Evolutionary conservation across 352 stramenopile species (phyloP), one percentile per base, ranked within the genome.

Genomic region (Thraustochytrium striatum): DNA sequence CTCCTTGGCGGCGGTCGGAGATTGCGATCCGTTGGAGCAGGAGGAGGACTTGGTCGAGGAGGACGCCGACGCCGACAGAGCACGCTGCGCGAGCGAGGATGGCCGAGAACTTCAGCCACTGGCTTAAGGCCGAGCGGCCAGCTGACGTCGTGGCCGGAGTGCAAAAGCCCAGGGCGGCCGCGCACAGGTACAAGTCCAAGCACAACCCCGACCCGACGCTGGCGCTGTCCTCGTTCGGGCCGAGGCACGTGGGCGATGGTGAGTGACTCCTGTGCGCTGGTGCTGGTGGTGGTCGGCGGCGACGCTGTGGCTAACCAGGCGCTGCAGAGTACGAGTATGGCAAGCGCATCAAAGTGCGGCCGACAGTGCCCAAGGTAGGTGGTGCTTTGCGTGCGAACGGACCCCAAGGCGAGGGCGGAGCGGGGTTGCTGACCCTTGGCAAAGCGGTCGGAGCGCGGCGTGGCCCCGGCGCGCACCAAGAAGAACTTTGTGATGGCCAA

Each of bases 401-500:
- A 21, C 5, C 11, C 16, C 16, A 61, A 35, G 19, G 32, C 30
- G 44, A 73, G 33, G 39, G 2, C 16, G 2, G 28, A 57, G 33
- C 21, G 21, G 43, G 19, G 13, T 65, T 16, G n/a, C n/a, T 36
- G 5, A 32, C 25, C 11, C 5, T 5, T 32, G 5, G 19, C 25
- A 61, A 5, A 61, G 53, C 53, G 53, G 25, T 13, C 5, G 33
- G 53, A 61, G 5, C 5, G 5, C 53, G 33, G 33, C 11, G 5
- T 36, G 5, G 25, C 5, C 25, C 5, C 53, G 11, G 53, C 33
- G 25, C 5, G 53, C 53, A 95, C 91, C 0, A 87, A 87, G 61
- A 97, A 96, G 84, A 96, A 97, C 72, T 97, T 92, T 72, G 85
- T 97, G 39, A 94, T 90, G 21, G 88, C 91, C 2, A 97, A 97